Base-by-base conservation (phyloP, 441 rosid species). In the Jatropha multifida region DNA sequence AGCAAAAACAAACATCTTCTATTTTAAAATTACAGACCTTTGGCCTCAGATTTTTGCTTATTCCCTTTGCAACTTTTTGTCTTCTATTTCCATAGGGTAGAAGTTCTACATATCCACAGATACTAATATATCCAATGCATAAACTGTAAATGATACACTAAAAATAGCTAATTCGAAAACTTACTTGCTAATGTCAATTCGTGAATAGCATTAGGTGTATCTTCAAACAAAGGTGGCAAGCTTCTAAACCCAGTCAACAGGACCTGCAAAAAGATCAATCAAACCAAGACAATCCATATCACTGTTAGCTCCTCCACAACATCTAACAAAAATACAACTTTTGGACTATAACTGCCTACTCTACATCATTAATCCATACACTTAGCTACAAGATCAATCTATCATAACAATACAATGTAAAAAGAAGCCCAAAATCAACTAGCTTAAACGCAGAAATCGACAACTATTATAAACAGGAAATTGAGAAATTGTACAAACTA, bases 221-320 rank as follows among this genome's bases (percentile, higher is more conserved):
- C 81, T 80, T 93, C 92, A 65, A 93, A 93, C 87, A 95, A 85
- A 2, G 99, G 97, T 5, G 99, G 97, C 68, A 95, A 89, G 83
- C 98, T 92, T 48, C 77, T 82, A 82, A 92, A 93, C 23, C 85
- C 90, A 2, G 97, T 95, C 65, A 95, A 84, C 85, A 86, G 71
- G 67, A 93, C 98, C 98, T 93, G 81, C 72, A 83, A 62, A 18
- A 12, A 27, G 44, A 52, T 20, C 23, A 23, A 23, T 23, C 23
- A 15, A 26, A 23, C 32, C 44, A 32, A 48, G 38, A 26, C 37
- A 4, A 4, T 4, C 63, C 56, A 54, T 7, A 13, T 38, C 42
- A 14, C 56, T 6, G 15, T 58, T 23, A 71, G 10, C 23, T 23
- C 23, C 48, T 42, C 7, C 74, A 49, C 20, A 51, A 69, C 12